Conservation (phyloP, 129 eudicot species). For the Oenanthe sinensis region DNA sequence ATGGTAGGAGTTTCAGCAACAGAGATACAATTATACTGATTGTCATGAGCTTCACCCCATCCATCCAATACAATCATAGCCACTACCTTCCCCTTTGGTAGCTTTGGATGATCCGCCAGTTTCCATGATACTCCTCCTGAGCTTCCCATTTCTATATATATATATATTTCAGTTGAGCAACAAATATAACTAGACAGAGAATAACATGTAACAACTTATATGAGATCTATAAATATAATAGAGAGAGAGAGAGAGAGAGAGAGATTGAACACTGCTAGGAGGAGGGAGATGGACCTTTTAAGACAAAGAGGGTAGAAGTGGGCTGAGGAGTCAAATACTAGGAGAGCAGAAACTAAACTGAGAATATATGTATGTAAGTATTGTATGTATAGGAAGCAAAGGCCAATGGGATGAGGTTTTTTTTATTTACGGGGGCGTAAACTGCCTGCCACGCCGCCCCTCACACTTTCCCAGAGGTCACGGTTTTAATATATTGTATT, state of each 20-base stretch:
- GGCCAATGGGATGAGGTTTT: neutral
- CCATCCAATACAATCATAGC: constrained; percentile 86
- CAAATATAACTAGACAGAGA: neutral
- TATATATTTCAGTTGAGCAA: neutral
- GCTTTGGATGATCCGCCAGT: constrained; percentile 74
- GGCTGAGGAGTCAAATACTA: neutral
- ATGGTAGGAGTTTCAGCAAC: constrained; percentile 81
- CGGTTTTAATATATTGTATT: too few species aligned
- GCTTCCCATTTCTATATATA: constrained; percentile 49
- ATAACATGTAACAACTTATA: neutral
- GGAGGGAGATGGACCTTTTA: neutral
- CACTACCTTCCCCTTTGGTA: constrained; percentile 71
- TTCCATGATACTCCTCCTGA: constrained; percentile 66
- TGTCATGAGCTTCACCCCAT: constrained; percentile 87
- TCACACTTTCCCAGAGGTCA: too few species aligned
- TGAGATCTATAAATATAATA: neutral
- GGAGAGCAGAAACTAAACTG: neutral
- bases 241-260: too few species aligned
- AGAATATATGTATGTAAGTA: too few species aligned
- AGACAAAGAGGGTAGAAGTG: neutral
- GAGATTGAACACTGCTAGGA: too few species aligned
- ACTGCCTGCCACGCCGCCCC: too few species aligned
- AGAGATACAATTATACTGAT: constrained; percentile 76
- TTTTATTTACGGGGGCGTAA: too few species aligned
- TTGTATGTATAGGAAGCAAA: neutral